These are phyloP conservation scores for Xylaria sp. DNA, from an alignment of 2,329 filamentous ascomycete species.

Conservation along the genomic window DNA sequence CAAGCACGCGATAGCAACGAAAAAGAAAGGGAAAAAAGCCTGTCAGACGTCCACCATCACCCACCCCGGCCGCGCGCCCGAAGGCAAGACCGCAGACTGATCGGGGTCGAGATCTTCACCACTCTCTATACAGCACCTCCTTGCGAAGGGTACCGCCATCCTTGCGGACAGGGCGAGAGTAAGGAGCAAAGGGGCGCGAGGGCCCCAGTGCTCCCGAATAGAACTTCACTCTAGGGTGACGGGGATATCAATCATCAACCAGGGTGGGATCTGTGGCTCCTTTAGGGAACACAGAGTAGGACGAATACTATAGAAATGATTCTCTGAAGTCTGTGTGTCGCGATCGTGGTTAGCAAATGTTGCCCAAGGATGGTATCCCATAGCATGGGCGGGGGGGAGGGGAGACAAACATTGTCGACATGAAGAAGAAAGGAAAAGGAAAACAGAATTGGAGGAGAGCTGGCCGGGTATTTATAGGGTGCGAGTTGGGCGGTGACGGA, in stretches of 20 bases:
- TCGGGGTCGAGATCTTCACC: conserved; percentile 93
- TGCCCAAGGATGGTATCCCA: conserved; percentile 17
- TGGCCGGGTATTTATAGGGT: conserved; percentile 44
- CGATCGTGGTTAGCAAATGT: conserved; percentile 16
- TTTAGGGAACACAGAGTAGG: conserved; percentile 88
- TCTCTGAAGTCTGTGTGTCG: conserved; percentile 55
- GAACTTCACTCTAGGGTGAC: conserved; percentile 83
- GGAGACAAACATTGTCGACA: conserved; percentile 63
- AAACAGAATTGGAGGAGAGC: conserved; percentile 38
- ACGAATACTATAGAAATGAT: conserved; percentile 99
- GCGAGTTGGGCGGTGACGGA: conserved; percentile 18
- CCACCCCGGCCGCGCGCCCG: conserved; percentile 77
- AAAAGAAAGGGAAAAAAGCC: conserved; percentile 56
- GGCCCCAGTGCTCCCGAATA: conserved; percentile 43
- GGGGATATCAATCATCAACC: conserved; percentile 93
- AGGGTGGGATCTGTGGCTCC: conserved; percentile 93
- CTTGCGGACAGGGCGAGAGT: conserved; percentile 64
- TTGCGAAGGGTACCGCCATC: conserved; percentile 52
- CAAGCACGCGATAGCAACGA: conserved; percentile 55
- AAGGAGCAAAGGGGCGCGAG: conserved; percentile 42
- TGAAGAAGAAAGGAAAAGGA: conserved; percentile 54
- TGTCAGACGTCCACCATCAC: conserved; percentile 90
- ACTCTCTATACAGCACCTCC: conserved; percentile 73
- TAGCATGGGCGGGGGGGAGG: conserved; percentile 43
- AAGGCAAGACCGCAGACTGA: conserved; percentile 67